These are phyloP conservation scores for Drechslerella dactyloides DNA, from an alignment of 2,329 filamentous ascomycete genomes.

Conservation along the genomic window DNA sequence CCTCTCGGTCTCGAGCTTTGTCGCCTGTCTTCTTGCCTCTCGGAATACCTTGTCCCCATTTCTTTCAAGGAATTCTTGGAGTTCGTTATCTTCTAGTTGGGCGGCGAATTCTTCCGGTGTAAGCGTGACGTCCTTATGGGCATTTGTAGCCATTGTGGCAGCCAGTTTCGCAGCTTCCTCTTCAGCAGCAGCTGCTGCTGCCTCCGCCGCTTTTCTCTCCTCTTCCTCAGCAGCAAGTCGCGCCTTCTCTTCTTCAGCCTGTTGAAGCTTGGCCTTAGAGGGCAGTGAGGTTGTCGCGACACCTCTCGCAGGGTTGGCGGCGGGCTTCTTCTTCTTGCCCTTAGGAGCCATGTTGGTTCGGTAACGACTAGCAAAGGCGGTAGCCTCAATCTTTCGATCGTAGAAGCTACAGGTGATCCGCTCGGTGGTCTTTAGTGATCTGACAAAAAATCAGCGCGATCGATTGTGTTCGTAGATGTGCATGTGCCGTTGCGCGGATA, in stretches of 20 bases:
- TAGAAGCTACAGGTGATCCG: no score
- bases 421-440: no score
- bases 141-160: conserved; percentile 4
- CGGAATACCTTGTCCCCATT: conserved; percentile 77
- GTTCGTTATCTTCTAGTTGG: conserved; percentile 86
- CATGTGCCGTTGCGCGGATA: no score
- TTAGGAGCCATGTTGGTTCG: conserved; percentile 33
- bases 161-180: conserved; percentile 20
- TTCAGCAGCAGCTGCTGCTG: conserved; percentile 51
- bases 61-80: conserved; percentile 87
- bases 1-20: conserved; percentile 78
- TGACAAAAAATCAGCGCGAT: no score
- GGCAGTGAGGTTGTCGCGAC: conserved; percentile 93
- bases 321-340: conserved; percentile 91
- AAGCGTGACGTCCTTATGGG: conserved; percentile 58
- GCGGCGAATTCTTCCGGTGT: conserved; percentile 88
- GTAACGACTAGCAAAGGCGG: no score
- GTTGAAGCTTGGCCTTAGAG: conserved; percentile 70
- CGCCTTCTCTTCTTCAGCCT: conserved; percentile 43
- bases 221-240: conserved; percentile 45
- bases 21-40: conserved; percentile 77
- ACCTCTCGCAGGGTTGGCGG: conserved; percentile 83
- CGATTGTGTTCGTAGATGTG: no score
- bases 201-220: conserved; percentile 53
- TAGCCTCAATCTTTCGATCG: no score